phyloP scores from a whole-genome alignment of 495 filamentous ascomycete species.

The Xylaria sp. region DNA sequence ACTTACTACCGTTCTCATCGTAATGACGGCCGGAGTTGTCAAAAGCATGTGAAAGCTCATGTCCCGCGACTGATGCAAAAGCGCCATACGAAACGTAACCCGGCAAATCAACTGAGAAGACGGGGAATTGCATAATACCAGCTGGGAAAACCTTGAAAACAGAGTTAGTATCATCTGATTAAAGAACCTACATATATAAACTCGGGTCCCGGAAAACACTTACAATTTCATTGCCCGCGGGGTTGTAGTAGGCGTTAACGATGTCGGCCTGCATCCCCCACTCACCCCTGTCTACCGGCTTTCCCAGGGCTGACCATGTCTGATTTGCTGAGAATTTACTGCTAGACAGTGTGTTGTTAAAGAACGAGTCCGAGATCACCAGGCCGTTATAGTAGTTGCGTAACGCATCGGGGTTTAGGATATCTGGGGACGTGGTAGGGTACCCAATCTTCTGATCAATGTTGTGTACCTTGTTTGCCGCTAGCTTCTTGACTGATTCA shows the following conservation, averaged over 20 bases:
- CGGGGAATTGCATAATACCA: conserved; percentile 74
- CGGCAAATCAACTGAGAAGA: conserved; percentile 68
- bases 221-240: conserved; percentile 66
- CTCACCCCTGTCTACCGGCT: conserved; percentile 66
- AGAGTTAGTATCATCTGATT: background rate
- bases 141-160: conserved; percentile 64
- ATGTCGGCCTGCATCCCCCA: conserved; percentile 69
- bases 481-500: conserved; percentile 65
- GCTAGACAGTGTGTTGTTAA: conserved; percentile 65
- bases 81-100: conserved; percentile 73
- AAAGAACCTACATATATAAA: background rate
- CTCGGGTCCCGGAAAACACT: background rate
- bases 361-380: conserved; percentile 62
- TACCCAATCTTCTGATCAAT: conserved; percentile 80
- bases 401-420: conserved; percentile 64
- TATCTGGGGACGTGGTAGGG: conserved; percentile 69
- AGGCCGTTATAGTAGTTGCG: conserved; percentile 64
- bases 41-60: conserved; percentile 79
- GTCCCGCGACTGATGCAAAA: conserved; percentile 73
- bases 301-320: conserved; percentile 65
- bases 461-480: conserved; percentile 71
- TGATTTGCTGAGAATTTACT: conserved; percentile 53
- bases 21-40: conserved; percentile 73
- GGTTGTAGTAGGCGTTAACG: conserved; percentile 63
- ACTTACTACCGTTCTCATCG: conserved; percentile 64